Percentiles rank a stretch among this genome's conserved stretches.
These are phyloP conservation scores for Trypanosoma mega DNA, from an alignment of 208 protist species.

Conservation along the genomic window DNA sequence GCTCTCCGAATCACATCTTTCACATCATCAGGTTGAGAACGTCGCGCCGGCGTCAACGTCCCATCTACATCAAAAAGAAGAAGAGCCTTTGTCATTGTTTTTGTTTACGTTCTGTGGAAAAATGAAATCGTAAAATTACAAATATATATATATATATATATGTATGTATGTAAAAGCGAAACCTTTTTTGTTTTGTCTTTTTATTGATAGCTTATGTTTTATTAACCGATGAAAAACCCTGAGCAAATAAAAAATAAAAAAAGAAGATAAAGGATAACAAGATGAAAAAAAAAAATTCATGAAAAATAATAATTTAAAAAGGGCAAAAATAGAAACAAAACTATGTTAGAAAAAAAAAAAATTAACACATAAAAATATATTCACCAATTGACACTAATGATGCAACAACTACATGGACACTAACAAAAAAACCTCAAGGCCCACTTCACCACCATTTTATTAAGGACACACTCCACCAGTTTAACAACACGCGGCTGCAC, in stretches of 20 bases:
- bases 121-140: background rate
- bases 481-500: no score
- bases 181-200: background rate
- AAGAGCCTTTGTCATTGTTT: conserved; percentile 46
- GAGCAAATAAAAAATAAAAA: conserved; percentile 16
- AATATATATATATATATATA: no score
- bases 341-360: background rate
- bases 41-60: conserved; percentile 86
- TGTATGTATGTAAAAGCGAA: no score
- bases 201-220: no score
- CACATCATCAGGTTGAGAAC: conserved; percentile 89
- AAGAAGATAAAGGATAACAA: conserved; percentile 8
- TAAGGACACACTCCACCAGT: no score
- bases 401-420: no score
- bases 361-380: no score
- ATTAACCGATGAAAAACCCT: background rate
- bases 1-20: conserved; percentile 79
- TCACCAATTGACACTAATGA: no score
- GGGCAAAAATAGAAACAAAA: conserved; percentile 2
- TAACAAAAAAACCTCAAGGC: no score
- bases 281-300: background rate
- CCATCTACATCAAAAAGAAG: conserved; percentile 97
- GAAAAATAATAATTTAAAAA: background rate
- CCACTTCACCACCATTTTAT: no score
- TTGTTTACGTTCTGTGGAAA: background rate